A percentile compares a stretch with the other conserved stretches of the same genome.
phyloP scores from a whole-genome alignment of 306 rosid species.

The Pyrus pyrifolia region DNA sequence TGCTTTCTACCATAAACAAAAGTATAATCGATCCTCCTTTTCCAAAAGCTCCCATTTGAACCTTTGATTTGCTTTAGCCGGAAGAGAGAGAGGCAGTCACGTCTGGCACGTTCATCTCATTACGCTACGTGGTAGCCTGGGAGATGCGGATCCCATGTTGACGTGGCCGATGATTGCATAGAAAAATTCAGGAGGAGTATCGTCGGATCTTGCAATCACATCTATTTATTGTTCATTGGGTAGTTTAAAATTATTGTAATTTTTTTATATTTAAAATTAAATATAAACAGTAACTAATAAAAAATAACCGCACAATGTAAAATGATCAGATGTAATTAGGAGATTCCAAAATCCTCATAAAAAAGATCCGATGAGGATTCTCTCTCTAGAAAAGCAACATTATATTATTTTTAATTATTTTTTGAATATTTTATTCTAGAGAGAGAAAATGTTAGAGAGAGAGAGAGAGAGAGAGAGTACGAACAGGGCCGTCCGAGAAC shows the following conservation, averaged over 20 bases:
- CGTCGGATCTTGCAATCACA: too few relatives aligned
- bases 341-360: too few relatives aligned
- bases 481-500: conserved; percentile 49
- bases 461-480: conserved; percentile 1
- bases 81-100: conserved; percentile 44
- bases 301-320: too few relatives aligned
- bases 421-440: neutral
- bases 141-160: conserved; percentile 62
- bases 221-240: too few relatives aligned
- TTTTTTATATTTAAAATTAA: too few relatives aligned
- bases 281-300: too few relatives aligned
- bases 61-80: neutral
- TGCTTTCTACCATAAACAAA: neutral
- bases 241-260: too few relatives aligned
- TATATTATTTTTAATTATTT: neutral
- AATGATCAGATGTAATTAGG: too few relatives aligned
- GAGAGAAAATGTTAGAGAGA: neutral
- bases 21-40: neutral
- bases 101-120: conserved; percentile 40
- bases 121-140: conserved; percentile 47
- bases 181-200: neutral
- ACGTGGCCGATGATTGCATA: conserved; percentile 35
- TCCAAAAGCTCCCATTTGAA: neutral
- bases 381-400: too few relatives aligned
- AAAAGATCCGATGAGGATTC: too few relatives aligned